Evolutionary conservation across 1,284 basidiomycete species (phyloP), one percentile per base, ranked within the genome.

Genomic region (Trichosporon faecale): DNA sequence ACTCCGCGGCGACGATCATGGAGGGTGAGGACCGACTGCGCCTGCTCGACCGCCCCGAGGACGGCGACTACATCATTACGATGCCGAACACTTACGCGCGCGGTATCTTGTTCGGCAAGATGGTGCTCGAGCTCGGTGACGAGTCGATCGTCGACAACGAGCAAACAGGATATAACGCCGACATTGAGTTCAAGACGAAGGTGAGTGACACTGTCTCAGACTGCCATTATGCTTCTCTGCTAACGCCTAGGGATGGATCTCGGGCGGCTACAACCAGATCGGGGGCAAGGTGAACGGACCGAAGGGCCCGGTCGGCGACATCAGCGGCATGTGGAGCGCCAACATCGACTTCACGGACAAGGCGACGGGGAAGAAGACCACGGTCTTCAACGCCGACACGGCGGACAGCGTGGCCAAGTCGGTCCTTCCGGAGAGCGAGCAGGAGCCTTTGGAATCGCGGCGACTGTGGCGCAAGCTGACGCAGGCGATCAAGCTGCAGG

Each of bases 11-110:
- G 68, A 98, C 93, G 27, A 90, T 88, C 68, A 98, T 98, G 95
- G 96, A 98, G 78, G 95, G 95, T 67, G 93, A 97, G 85, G 95
- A 95, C 81, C 87, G 94, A 68, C 89, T 97, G 73, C 88, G 87
- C 60, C 86, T 98, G 37, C 85, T 95, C 76, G 91, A 91, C 66
- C 87, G 88, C 57, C 91, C 90, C 0, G 90, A 92, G 21, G 95
- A 98, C 84, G 93, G 94, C n/a, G 81, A 84, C 44, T 84, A 84
- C 70, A 72, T 74, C 25, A 84, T 84, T 74, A 79, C 79, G 71
- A 96, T 97, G 94, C 95, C 95, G 37, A 97, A 96, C 85, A 96
- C 96, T 74, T 98, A 97, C 81, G 95, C 95, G 23, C 89, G 96
- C 60, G 96, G 97, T 1, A 99, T 99, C 77, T 85, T 98, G 60